A percentile compares a stretch with the other conserved stretches of the same genome.
These are phyloP conservation scores for Sarocladiaceae sp. DNA, from an alignment of 2,329 filamentous ascomycete species.

Conservation along the genomic window DNA sequence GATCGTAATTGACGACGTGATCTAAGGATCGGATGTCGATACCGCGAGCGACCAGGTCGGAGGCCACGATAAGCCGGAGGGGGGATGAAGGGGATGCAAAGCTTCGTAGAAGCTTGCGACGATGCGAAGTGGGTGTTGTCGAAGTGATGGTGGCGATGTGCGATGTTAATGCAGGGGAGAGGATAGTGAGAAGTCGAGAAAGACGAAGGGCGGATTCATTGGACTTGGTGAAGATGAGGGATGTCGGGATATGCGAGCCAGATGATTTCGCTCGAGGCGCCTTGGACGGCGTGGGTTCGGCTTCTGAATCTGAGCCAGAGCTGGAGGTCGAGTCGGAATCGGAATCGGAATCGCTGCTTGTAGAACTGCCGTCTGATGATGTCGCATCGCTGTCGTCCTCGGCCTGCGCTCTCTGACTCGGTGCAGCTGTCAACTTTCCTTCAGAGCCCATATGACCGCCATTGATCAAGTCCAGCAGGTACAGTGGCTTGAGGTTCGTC, in stretches of 20 bases:
- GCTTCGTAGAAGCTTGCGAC: conserved; percentile 60
- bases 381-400: conserved; percentile 25
- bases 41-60: conserved; percentile 87
- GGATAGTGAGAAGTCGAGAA: conserved; percentile 66
- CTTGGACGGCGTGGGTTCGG: conserved; percentile 12
- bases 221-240: conserved; percentile 83
- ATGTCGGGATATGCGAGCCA: conserved; percentile 31
- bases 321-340: conserved; percentile 16
- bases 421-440: conserved; percentile 11
- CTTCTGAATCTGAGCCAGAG: conserved; percentile 22
- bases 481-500: conserved; percentile 69
- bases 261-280: conserved; percentile 8
- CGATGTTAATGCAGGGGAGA: conserved; percentile 52
- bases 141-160: conserved; percentile 68
- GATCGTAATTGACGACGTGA: conserved; percentile 90
- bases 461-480: conserved; percentile 70
- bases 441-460: conserved; percentile 42
- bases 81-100: conserved; percentile 61
- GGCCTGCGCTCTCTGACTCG: conserved; percentile 9
- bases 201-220: conserved; percentile 84
- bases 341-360: conserved; percentile 22
- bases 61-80: conserved; percentile 74
- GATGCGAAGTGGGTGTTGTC: conserved; percentile 65
- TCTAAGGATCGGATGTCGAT: conserved; percentile 74
- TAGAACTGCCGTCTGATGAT: conserved; percentile 24